Evolutionary conservation across 2,329 filamentous ascomycete genomes (phyloP).

Genomic region (Neofusicoccum cordaticola): DNA sequence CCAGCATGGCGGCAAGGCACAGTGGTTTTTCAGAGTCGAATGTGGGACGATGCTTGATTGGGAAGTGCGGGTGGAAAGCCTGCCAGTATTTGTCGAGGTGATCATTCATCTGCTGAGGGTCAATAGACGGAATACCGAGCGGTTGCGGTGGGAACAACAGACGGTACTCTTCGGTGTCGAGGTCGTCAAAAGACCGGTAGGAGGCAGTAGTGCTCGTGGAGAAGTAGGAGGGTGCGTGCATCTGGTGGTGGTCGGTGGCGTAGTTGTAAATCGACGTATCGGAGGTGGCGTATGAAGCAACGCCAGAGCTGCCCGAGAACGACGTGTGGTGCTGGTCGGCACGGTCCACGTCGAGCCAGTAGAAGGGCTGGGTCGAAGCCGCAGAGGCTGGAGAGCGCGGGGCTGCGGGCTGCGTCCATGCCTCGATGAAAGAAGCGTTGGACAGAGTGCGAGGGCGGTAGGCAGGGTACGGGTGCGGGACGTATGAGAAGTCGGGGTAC

Average conservation of each 20-base stretch:
- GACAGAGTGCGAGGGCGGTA: slow-evolving; percentile 36
- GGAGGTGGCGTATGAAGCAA: slow-evolving; percentile 15
- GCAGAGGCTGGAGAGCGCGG: slow-evolving; percentile 33
- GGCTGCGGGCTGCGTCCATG: slow-evolving; percentile 5
- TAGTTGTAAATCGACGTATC: slow-evolving; percentile 17
- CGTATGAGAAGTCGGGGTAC: slow-evolving; percentile 16
- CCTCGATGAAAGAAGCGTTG: slow-evolving; percentile 35
- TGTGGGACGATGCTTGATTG: slow-evolving; percentile 43
- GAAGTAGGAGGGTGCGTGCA: slow-evolving; percentile 12
- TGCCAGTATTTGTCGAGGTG: slow-evolving; percentile 47
- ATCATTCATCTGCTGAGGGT: slow-evolving; percentile 30
- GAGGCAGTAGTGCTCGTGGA: slow-evolving; percentile 19
- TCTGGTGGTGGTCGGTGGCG: slow-evolving; percentile 13
- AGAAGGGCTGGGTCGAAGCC: slow-evolving; percentile 26
- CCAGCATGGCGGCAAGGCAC: slow-evolving; percentile 45
- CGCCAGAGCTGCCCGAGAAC: slow-evolving; percentile 17
- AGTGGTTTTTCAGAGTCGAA: slow-evolving; percentile 41
- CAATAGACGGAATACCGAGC: slow-evolving; percentile 28
- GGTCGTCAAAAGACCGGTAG: slow-evolving; percentile 32
- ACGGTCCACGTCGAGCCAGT: slow-evolving; percentile 17
- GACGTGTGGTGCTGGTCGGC: neutral
- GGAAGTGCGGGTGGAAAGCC: slow-evolving; percentile 44
- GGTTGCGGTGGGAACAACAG: slow-evolving; percentile 35
- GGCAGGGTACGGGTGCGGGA: slow-evolving; percentile 14
- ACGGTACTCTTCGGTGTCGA: slow-evolving; percentile 35